phyloP scores from a whole-genome alignment of 2,329 filamentous ascomycete genomes.

The Cladophialophora carrionii region DNA sequence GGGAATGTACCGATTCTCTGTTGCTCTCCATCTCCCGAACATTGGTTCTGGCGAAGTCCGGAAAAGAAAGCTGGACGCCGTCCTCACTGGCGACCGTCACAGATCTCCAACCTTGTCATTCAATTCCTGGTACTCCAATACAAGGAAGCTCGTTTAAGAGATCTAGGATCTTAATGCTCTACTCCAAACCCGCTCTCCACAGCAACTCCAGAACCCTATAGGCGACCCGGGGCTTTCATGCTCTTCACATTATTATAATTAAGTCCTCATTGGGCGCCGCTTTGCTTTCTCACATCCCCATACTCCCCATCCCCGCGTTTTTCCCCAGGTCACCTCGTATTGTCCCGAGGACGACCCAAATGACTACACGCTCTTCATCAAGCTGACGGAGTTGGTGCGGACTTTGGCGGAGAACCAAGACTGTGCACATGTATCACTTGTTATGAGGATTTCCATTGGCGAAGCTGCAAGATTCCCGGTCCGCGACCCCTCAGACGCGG shows the following conservation, averaged over 20 bases:
- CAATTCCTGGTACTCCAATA: neutral
- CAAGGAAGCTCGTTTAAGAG: neutral
- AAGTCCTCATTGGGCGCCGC: neutral
- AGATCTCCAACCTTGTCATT: neutral
- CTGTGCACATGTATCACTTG: conserved; percentile 1
- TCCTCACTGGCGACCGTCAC: neutral
- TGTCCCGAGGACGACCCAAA: neutral
- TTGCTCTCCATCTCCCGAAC: neutral
- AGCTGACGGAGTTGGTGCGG: conserved; percentile 1
- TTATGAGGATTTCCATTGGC: conserved; percentile 7
- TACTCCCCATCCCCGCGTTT: neutral
- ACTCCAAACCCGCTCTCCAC: neutral
- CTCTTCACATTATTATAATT: neutral
- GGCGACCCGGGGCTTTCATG: neutral
- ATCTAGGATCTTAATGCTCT: neutral
- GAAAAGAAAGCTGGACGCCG: neutral
- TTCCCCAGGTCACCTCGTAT: neutral
- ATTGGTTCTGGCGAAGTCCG: neutral
- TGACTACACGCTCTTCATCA: neutral
- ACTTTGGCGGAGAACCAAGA: conserved; percentile 10
- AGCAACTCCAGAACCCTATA: neutral
- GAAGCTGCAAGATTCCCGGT: neutral
- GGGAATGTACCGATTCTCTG: neutral
- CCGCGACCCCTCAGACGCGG: conserved; percentile 4
- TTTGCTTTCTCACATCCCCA: neutral